Evolutionary conservation across 768 basidiomycete genomes (phyloP).

Genomic region (Mycena filopes): DNA sequence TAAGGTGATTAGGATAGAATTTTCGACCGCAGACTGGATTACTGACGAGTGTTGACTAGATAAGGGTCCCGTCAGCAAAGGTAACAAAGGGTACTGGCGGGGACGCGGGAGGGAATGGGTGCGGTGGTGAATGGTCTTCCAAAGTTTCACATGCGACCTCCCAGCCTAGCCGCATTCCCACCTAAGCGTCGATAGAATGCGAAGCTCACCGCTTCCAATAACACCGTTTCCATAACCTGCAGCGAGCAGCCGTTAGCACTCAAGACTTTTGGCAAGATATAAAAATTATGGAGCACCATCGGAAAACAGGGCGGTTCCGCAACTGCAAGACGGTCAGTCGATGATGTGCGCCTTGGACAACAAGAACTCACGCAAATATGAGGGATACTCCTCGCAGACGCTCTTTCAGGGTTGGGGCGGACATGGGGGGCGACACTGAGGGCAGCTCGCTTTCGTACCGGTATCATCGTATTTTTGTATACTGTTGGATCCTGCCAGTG

Average conservation of each 20-base stretch:
- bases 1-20: not conserved
- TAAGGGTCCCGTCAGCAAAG: not conserved
- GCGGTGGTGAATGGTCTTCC: too few species aligned
- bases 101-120: too few species aligned
- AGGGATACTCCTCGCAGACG: constrained; percentile 73
- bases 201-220: constrained; percentile 78
- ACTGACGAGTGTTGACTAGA: constrained; percentile 75
- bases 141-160: too few species aligned
- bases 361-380: constrained; percentile 84
- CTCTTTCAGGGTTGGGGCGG: constrained; percentile 29
- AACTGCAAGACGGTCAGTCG: constrained; percentile 52
- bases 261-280: not conserved
- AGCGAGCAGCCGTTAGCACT: constrained; percentile 12
- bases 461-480: not conserved
- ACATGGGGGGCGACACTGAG: constrained; percentile 28
- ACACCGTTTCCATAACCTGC: constrained; percentile 84
- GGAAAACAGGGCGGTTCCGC: constrained; percentile 89
- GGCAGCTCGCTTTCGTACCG: not conserved
- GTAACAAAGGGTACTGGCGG: too few species aligned
- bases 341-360: not conserved
- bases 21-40: not conserved
- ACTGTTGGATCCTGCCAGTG: not conserved
- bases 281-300: constrained; percentile 69
- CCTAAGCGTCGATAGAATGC: too few species aligned
- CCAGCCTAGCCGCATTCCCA: too few species aligned